Evolutionary conservation across 257 asterid genomes (phyloP), one percentile per base, ranked within the genome.

Genomic region (Solanum dulcamara): DNA sequence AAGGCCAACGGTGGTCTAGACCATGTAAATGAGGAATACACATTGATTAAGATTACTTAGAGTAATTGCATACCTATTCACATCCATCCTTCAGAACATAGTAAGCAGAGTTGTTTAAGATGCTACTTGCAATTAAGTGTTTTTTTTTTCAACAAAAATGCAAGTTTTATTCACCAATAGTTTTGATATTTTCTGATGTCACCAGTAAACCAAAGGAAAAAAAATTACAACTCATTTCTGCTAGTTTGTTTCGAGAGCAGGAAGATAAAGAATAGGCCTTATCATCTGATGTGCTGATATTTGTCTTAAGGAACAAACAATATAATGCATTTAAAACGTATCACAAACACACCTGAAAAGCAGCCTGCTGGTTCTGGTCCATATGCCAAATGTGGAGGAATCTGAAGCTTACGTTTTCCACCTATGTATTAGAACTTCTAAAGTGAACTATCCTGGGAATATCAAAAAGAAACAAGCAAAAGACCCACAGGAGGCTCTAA

Each of bases 281-380:
- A 42, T 81, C 57, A 55, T 57, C 75, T 81, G 24, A 57, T 24
- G 71, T 35, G 40, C 48, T 7, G 53, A 81, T 59, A 64, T 14
- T 24, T 75, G 59, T 15, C 82, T 75, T 10, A 75, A 15, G 40
- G 44, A 62, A 62, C 77, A 60, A 46, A 60, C 30, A 62, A 83
- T 40, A 46, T 77, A 77, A 46, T 77, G 81, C 64, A 68, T 72
- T 72, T 53, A 84, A 33, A 24, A 57, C 7, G 1, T 13, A 40
- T 42, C 32, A 62, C 7, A 57, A 20, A n/a, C 57, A 68, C 48
- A 95, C 98, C 98, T 87, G 95, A 92, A 88, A 95, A 95, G 83
- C 98, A 95, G 89, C 99, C 98, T 0, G 99, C 98, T 18, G 99
- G 97, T 86, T 95, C 98, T 24, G 98, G 97, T 7, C 98, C 97